Conservation (phyloP, 208 protist species). For the Trypanosoma rangeli region DNA sequence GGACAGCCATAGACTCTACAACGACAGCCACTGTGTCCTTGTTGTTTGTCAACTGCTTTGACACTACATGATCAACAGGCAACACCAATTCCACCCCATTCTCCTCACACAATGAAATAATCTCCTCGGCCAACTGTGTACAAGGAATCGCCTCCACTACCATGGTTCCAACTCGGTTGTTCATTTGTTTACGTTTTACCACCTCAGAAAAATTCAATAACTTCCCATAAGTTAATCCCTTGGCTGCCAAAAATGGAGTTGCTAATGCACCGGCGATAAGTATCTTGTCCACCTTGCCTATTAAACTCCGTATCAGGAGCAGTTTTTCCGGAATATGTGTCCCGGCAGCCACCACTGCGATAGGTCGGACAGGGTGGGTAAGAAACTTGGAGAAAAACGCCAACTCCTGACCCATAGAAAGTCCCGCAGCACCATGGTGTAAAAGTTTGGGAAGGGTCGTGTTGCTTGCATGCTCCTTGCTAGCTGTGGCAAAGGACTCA, state of each 20-base stretch:
- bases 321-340: conserved; percentile 59
- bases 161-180: neutral
- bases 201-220: conserved; percentile 17
- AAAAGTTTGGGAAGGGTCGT: conserved; percentile 66
- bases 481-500: conserved; percentile 80
- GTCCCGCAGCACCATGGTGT: conserved; percentile 68
- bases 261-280: conserved; percentile 57
- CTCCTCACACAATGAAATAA: conserved; percentile 90
- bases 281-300: conserved; percentile 73
- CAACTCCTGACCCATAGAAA: conserved; percentile 74
- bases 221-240: conserved; percentile 38
- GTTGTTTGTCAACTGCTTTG: conserved; percentile 43
- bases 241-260: conserved; percentile 67
- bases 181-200: conserved; percentile 16
- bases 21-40: conserved; percentile 28
- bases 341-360: conserved; percentile 58
- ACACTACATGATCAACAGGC: conserved; percentile 95
- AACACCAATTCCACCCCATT: conserved; percentile 96
- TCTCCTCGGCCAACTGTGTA: conserved; percentile 70
- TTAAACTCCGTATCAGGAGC: conserved; percentile 58
- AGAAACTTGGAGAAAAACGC: conserved; percentile 81
- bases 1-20: conserved; percentile 52
- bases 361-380: conserved; percentile 50
- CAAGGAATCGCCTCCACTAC: conserved; percentile 37
- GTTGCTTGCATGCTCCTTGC: conserved; percentile 49